Evolutionary conservation across 208 protist genomes (phyloP), one percentile per base, ranked within the genome.

Genomic region (Herpetomonas muscarum): DNA sequence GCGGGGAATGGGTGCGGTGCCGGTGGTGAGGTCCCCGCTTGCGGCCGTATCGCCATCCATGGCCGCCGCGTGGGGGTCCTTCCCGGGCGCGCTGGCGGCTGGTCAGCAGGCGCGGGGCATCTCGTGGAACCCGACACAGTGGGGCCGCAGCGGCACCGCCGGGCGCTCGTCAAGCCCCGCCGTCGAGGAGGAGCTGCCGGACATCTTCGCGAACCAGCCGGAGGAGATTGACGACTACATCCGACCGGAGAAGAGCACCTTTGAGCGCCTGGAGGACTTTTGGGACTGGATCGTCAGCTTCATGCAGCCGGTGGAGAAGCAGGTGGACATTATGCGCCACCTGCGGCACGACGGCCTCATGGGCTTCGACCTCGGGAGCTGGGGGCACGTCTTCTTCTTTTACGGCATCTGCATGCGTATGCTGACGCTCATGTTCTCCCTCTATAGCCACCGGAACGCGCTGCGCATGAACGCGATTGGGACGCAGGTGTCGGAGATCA

Each of bases 141-240:
- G 81, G 85, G 68, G 61, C 1, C 50, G 65, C 25, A 47, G 21
- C 6, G 64, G 57, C 31, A 21, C 19, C 32, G 58, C 72, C 3
- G 76, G 74, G 6, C 70, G 77, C 26, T 57, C 61, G 29, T 70
- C 65, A 6, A 74, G 62, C 53, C 31, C 54, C 25, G 46, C 78
- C 5, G 58, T 93, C 10, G 80, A 93, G 67, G 82, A 93, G 50
- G 87, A 93, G 63, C 66, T 93, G 55, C 87, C 87, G 1, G 82
- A 93, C 15, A 85, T 93, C 37, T 93, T 93, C 48, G 78, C 81
- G n/a, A 57, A 79, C 51, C 81, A 90, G 64, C 87, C 87, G 17
- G 61, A 70, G 17, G 87, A 93, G 48, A 78, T 93, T 62, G 82
- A 93, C 54, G 83, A 93, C 55, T 93, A 90, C 67, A 93, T 93